Base-by-base conservation (phyloP, 139 green algal genomes). In the Chlorella sp. region DNA sequence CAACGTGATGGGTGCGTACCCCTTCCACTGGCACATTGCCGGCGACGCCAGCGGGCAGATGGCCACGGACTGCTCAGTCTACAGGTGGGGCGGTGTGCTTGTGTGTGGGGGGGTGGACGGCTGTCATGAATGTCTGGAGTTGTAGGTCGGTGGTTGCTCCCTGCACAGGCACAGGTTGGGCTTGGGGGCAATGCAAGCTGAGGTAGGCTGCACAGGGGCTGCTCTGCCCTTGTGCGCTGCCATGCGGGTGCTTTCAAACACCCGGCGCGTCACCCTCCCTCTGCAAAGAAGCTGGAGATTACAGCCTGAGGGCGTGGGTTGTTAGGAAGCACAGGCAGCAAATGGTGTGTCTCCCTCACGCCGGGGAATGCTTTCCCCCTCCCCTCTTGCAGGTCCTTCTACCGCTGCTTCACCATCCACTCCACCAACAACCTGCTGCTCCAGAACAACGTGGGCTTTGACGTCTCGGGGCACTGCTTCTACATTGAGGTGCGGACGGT, bases 1-100 rank as follows among this genome's bases (percentile, higher is more conserved):
- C 26, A 96, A 96, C 80, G 75, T 93, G 26, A 40, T 94, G 64
- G 93, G 93, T 0, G 89, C 90, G 32, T 96, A 96, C 90, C 94
- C 94, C 69, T 94, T 96, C 84, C 94, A 96, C 85, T 96, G 85
- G 75, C 92, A 95, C 85, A 32, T 94, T 68, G 28, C 92, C 3
- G 88, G 88, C 19, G 22, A 76, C 21, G 81, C 87, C 61, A 48
- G 24, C n/a, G 34, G 71, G 30, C 91, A 83, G 32, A 93, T 93
- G 83, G 77, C 92, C 37, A 89, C 60, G 0, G 93, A 95, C 89
- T 91, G 83, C 86, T 87, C 91, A 0, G 94, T 96, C 18, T 96
- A 90, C 89, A 71, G 76, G 88, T 88, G 80, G 18, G 68, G 11
- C n/a, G n/a, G n/a, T n/a, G n/a, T n/a, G n/a, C n/a, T n/a, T n/a